Conservation (phyloP, 139 green algal species). For the Raphidocelis subcapitata region DNA sequence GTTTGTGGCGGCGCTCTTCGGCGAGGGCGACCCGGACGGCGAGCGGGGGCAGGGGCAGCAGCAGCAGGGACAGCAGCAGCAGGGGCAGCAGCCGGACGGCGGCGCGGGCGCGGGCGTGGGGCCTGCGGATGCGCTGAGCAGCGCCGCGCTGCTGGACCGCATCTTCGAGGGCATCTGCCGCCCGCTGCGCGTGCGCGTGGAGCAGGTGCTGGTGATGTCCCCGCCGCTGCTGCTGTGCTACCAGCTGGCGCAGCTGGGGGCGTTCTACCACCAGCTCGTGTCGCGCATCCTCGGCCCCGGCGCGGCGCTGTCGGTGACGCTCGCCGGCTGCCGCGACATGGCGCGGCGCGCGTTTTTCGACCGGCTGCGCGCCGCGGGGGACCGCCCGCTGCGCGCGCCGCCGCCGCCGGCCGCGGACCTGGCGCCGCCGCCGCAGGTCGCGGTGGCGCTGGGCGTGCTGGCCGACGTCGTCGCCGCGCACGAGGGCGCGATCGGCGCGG, state of each 20-base stretch:
- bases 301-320: conserved; percentile 38
- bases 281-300: conserved; percentile 26
- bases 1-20: conserved; percentile 87
- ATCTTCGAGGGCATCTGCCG: conserved; percentile 95
- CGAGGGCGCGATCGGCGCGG: conserved; percentile 48
- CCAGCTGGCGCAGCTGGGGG: conserved; percentile 75
- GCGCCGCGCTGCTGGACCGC: conserved; percentile 77
- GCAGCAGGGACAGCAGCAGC: conserved; percentile 16
- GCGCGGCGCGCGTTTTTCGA: conserved; percentile 67
- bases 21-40: conserved; percentile 40
- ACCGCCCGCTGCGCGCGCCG: conserved; percentile 68
- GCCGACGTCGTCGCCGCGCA: conserved; percentile 64
- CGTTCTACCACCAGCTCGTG: conserved; percentile 72
- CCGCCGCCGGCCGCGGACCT: conserved; percentile 67
- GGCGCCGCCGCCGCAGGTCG: conserved; percentile 65
- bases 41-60: background rate
- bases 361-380: conserved; percentile 60
- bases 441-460: conserved; percentile 54
- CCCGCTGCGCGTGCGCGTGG: conserved; percentile 86
- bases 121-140: conserved; percentile 38
- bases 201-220: conserved; percentile 82
- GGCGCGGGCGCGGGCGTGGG: conserved; percentile 5
- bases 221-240: conserved; percentile 79
- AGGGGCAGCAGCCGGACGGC: conserved; percentile 16
- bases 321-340: conserved; percentile 48